Base-by-base conservation (phyloP, 345 rosid species). In the Reutealis trisperma region DNA sequence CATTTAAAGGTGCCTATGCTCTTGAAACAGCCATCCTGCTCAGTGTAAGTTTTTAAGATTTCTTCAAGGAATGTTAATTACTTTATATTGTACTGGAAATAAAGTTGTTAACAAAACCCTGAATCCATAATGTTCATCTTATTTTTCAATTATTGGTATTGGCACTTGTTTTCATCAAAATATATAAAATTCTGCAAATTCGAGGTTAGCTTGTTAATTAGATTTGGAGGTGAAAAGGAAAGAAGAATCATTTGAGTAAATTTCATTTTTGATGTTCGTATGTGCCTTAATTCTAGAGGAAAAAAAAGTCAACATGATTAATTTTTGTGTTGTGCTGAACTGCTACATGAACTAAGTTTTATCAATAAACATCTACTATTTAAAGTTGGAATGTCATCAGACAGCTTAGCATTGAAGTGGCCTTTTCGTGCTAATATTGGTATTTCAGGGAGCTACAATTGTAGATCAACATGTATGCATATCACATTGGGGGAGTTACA, bases 11-110 rank as follows among this genome's bases (percentile, higher is more conserved):
- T 81, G 87, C 89, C 32, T 91, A 90, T 82, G 90, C 93, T 73
- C 75, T 94, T 64, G 90, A 90, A 77, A 94, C 97, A 75, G 99
- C 97, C 8, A 73, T 95, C 70, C 88, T 93, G 80, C 98, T 95
- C 82, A 91, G 84, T 82, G 98, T 91, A 85, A 90, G 95, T 80
- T 75, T 44, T 61, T 66, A 21, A 8, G 34, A 25, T 72, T 30
- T 71, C 62, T 47, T 13, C 19, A 52, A 52, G 18, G 0, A 49
- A 49, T 27, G 30, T 37, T 37, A 37, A 37, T 37, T 37, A 37
- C 6, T 37, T 37, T 37, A 5, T 37, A 37, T 37, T 37, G 41
- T 6, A 37, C 6, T 37, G 41, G 6, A 37, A 37, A 37, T 37
- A 37, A 37, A 37, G 41, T 37, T 37, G 41, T 37, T 37, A 37